A percentile compares a stretch with the other conserved stretches of the same genome.
Evolutionary conservation across 2,329 filamentous ascomycete genomes (phyloP).

Genomic region (Epichloe hybrida): DNA sequence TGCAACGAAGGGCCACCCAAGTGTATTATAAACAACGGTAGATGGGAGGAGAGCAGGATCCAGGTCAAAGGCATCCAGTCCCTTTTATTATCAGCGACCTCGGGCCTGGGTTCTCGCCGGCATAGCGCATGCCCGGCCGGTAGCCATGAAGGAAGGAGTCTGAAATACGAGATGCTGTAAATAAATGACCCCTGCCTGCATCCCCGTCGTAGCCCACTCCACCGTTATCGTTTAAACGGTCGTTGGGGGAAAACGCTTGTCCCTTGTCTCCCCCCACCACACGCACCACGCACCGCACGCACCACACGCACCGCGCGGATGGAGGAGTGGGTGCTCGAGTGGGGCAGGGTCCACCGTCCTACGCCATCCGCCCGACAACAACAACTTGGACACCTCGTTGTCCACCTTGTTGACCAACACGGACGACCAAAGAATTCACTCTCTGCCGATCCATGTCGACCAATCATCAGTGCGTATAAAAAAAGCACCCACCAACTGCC

Average conservation of each 20-base stretch:
- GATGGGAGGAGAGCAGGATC: too few relatives aligned
- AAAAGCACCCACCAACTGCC: not conserved
- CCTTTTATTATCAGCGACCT: not conserved
- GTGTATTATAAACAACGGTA: not conserved
- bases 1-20: conserved; percentile 3
- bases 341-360: too few relatives aligned
- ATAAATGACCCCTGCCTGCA: conserved; percentile 8
- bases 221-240: not conserved
- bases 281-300: too few relatives aligned
- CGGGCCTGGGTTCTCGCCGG: not conserved
- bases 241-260: not conserved
- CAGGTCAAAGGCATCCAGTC: not conserved
- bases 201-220: not conserved
- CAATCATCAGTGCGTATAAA: not conserved
- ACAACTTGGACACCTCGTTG: not conserved
- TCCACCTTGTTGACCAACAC: not conserved
- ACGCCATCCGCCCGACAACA: not conserved
- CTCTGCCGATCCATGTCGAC: not conserved
- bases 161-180: conserved; percentile 9
- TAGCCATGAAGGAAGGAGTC: not conserved
- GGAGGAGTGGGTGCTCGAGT: not conserved
- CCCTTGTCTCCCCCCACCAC: not conserved
- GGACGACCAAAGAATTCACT: not conserved
- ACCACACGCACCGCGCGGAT: not conserved
- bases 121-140: not conserved